phyloP scores from a whole-genome alignment of 2,329 filamentous ascomycete species.

The Colletotrichum graminicola region DNA sequence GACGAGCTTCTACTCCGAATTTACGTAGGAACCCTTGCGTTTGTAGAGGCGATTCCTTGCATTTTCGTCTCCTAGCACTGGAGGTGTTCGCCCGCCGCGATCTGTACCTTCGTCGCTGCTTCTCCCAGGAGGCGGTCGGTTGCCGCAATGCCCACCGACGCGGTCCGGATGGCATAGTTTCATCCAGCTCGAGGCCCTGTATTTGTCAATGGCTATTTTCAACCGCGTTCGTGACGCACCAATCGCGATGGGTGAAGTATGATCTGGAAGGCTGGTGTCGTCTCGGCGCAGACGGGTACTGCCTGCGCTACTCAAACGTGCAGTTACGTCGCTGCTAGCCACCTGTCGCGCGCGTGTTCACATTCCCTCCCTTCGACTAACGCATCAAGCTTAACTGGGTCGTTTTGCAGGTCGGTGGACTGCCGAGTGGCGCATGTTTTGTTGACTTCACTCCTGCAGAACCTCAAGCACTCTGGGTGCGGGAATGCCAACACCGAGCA shows the following conservation, averaged over 20 bases:
- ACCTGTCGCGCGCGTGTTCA: background rate
- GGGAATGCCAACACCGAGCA: conserved; percentile 26
- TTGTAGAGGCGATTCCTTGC: conserved; percentile 1
- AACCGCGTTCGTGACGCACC: background rate
- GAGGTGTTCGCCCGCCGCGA: background rate
- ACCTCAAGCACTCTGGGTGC: conserved; percentile 6
- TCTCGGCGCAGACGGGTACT: background rate
- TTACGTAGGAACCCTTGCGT: background rate
- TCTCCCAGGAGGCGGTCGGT: background rate
- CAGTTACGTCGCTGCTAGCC: background rate
- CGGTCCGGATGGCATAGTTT: conserved; percentile 25
- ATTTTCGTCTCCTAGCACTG: conserved; percentile 3
- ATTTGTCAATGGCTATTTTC: background rate
- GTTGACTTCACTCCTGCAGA: conserved; percentile 26
- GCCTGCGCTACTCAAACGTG: background rate
- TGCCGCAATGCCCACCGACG: background rate
- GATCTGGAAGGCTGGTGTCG: background rate
- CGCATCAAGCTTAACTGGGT: background rate
- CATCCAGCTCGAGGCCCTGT: background rate
- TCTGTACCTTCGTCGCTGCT: conserved; percentile 1
- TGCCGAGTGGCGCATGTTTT: conserved; percentile 20
- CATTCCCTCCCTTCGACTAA: background rate
- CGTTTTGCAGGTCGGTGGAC: background rate
- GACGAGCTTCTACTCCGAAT: background rate
- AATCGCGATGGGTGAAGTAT: background rate